Conservation (phyloP, 768 basidiomycete genomes). For the Gloeopeniophorella convolvens region DNA sequence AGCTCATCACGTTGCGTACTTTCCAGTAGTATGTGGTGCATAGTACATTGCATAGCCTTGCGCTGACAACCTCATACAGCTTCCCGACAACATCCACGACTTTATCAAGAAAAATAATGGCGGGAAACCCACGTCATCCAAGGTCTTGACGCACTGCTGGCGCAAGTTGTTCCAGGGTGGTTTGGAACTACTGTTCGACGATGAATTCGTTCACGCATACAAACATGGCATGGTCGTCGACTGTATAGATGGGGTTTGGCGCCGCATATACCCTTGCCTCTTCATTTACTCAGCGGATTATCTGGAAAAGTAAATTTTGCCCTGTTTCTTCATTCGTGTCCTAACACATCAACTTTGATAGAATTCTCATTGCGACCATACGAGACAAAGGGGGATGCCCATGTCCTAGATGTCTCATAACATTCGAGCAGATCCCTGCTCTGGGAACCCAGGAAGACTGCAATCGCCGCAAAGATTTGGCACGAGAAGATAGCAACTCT, state of each 20-base stretch:
- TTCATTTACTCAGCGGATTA: conserved; percentile 29
- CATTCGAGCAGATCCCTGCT: no score
- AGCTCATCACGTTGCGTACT: background rate
- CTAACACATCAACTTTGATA: background rate
- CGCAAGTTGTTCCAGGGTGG: conserved; percentile 25
- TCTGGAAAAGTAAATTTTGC: conserved; percentile 20
- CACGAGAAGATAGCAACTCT: no score
- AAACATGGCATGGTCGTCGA: conserved; percentile 22
- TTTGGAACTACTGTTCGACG: conserved; percentile 23
- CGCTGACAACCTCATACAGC: no score
- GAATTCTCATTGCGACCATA: background rate
- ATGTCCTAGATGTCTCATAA: background rate
- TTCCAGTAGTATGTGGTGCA: background rate
- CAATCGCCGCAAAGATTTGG: no score
- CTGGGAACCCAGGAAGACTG: no score
- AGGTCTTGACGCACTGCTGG: conserved; percentile 13
- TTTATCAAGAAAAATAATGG: background rate
- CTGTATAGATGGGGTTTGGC: conserved; percentile 22
- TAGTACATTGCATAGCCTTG: no score
- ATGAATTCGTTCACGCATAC: conserved; percentile 25
- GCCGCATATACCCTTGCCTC: conserved; percentile 19
- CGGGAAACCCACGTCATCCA: background rate
- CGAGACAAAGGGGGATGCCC: background rate
- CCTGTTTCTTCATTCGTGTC: no score
- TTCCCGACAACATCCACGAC: background rate